Percentiles rank a stretch among this genome's conserved stretches.
phyloP scores from a whole-genome alignment of 306 rosid species.

The Alnus rubra region DNA sequence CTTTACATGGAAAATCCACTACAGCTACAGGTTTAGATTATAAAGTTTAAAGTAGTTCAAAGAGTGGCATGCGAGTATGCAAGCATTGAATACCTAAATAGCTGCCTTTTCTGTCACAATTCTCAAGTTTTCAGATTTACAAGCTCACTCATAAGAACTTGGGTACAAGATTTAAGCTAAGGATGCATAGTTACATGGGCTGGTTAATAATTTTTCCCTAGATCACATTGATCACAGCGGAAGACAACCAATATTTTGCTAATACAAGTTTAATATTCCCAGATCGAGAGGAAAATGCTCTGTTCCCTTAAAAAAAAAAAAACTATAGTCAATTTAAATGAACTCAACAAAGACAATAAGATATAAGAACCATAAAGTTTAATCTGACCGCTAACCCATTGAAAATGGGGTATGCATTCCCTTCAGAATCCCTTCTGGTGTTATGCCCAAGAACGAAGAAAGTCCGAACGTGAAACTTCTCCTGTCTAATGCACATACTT shows the following conservation, averaged over 20 bases:
- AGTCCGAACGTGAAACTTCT: conserved; percentile 73
- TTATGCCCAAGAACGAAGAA: conserved; percentile 78
- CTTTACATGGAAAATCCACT: not conserved
- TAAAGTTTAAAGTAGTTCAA: not conserved
- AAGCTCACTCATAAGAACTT: not conserved
- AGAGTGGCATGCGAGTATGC: not conserved
- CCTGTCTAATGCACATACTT: conserved; percentile 52
- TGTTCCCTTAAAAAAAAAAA: not conserved
- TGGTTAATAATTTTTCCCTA: not conserved
- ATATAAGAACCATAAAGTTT: conserved; percentile 24
- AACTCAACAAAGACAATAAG: conserved; percentile 16
- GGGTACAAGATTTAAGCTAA: not conserved
- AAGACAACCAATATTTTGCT: not conserved
- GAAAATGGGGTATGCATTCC: conserved; percentile 57
- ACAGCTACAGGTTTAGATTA: not conserved
- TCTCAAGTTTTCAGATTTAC: not conserved
- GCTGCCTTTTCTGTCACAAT: not conserved
- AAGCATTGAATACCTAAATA: not conserved
- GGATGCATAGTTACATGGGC: not conserved
- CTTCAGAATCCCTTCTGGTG: conserved; percentile 62
- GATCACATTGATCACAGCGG: not conserved
- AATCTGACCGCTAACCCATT: conserved; percentile 73
- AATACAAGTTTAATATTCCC: not conserved
- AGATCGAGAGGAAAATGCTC: conserved; percentile 5
- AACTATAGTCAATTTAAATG: conserved; percentile 6